Percentiles rank a stretch among this genome's conserved stretches.
These are phyloP conservation scores for Cyclostephanos tholiformis DNA, from an alignment of 108 stramenopile species.

Conservation along the genomic window DNA sequence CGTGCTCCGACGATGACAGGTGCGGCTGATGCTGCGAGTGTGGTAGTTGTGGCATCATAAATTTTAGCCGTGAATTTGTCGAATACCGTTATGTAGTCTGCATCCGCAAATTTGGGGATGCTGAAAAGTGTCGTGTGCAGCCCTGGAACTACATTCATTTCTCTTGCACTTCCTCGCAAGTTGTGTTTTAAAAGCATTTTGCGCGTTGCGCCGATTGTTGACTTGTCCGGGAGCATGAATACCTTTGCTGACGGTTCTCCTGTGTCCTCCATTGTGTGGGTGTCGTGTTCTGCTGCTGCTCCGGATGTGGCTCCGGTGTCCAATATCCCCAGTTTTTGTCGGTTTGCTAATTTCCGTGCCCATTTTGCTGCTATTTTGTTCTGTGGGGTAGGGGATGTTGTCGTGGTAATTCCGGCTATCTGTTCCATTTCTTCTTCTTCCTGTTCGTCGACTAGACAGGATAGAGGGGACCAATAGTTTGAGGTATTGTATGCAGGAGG, in stretches of 20 bases:
- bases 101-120: not conserved
- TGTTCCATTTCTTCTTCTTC: not conserved
- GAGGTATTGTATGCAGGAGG: no score
- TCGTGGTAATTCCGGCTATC: not conserved
- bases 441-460: not conserved
- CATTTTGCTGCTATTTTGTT: no score
- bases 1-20: no score
- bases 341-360: no score
- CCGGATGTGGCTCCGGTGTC: not conserved
- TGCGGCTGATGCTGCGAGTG: not conserved
- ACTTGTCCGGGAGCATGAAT: not conserved
- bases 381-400: no score
- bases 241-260: not conserved
- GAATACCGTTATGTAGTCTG: conserved; percentile 1
- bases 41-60: not conserved
- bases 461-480: conserved; percentile 2
- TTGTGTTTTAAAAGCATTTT: not conserved
- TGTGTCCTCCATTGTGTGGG: not conserved
- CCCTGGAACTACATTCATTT: conserved; percentile 6
- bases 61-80: no score
- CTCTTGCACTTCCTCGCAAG: no score
- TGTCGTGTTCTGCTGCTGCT: not conserved
- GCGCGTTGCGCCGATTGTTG: not conserved
- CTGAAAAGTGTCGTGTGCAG: not conserved
- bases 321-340: not conserved